Evolutionary conservation across 2,329 filamentous ascomycete species (phyloP), one percentile per base, ranked within the genome.

Genomic region (Phialophora expanda): DNA sequence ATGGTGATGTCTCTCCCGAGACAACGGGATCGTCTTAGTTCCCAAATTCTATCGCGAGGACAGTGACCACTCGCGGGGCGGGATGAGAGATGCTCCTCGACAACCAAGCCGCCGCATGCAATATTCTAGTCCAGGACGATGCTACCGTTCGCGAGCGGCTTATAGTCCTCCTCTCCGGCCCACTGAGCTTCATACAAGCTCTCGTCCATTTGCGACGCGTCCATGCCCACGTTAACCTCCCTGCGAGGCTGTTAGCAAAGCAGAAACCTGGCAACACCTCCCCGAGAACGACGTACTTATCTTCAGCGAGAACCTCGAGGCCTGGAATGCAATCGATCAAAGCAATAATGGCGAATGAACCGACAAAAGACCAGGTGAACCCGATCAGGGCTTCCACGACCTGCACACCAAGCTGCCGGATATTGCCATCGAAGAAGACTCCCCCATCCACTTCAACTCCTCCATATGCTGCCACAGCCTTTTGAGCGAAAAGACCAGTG

Each of bases 391-490:
- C 83, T 69, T 85, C 84, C 4, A 84, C 75, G 30, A 84, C 73
- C 73, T 85, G 83, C 5, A 85, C 75, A 20, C 81, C 80, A 0
- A 85, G 73, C 67, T 86, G 83, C 24, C 75, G 74, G 22, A 79
- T 70, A 68, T 86, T 84, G 0, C 83, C 82, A 70, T 86, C 82
- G 66, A 86, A 84, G 64, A 86, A 76, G 0, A 83, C 82, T 4
- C 84, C 84, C 0, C 83, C 83, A 14, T 74, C 71, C 41, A 86
- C 82, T 9, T 81, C 78, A 0, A 81, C 80, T 0, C 76, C 78
- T 0, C 83, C 84, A 70, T 85, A 85, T 0, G 81, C 81, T 4
- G 83, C 83, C 4, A 85, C 81, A 55, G 83, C 78, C 65, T 81
- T 83, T 50, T 77, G 75, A 2, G 82, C 83, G 72, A 85, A 84